Base-by-base conservation (phyloP, 768 basidiomycete genomes). In the Lactifluus subvellereus region DNA sequence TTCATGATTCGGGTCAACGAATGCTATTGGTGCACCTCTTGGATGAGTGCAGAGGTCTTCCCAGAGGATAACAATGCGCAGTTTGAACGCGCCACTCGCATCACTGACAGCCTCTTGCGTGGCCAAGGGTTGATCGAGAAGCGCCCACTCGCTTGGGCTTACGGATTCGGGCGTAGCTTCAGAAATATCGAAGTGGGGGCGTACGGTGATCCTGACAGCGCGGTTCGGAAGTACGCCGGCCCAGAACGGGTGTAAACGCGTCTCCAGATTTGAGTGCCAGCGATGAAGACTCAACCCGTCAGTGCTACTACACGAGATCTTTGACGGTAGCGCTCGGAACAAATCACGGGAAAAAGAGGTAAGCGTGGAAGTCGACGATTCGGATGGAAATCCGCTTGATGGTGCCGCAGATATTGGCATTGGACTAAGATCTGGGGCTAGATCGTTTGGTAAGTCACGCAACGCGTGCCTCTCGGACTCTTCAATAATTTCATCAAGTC, bases 241-340 rank as follows among this genome's bases (percentile, higher is more conserved):
- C 91, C 91, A 94, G 74, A 96, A 94, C 0, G 87, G 84, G 53
- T 82, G 84, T 30, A 96, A 75, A 0, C 94, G 84, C 6, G 79
- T 73, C 70, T 93, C 89, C 5, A 96, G 79, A 68, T 94, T 95
- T 13, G 78, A 77, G 65, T 94, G 87, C 57, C 87, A 78, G 30
- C 81, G 79, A 4, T 77, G 80, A 18, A 88, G 70, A 22, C 79
- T 74, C 48, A 63, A 50, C 11, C 16, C 9, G 4, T 54, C 18
- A 37, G 47, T 18, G 54, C 11, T 3, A 14, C 5, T 3, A 37
- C 16, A 38, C 14, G 43, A 22, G 54, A 49, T 10, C 40, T 57
- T 60, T n/a, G 22, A 10, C 6, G 18, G 35, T 18, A 33, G 47
- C n/a, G 18, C 16, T 33, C 47, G 63, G 59, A 27, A 59, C 14